Percentiles rank a stretch among this genome's conserved stretches.
Conservation (phyloP, 208 protist species). For the Leishmania gerbilli region DNA sequence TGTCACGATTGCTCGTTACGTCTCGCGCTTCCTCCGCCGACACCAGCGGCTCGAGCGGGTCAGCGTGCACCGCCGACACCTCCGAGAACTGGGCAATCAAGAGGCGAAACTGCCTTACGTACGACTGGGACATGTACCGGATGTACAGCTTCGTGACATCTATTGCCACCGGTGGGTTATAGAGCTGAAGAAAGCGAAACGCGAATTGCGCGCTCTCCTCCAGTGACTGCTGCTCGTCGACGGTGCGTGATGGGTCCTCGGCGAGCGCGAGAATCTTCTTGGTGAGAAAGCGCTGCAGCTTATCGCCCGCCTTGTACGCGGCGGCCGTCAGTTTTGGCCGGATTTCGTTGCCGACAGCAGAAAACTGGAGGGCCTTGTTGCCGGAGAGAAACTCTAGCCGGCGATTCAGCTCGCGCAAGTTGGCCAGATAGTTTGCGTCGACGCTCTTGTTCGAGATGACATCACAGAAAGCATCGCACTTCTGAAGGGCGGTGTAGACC, state of each 20-base stretch:
- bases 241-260: conserved; percentile 39
- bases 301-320: conserved; percentile 76
- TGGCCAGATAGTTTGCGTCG: conserved; percentile 61
- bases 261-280: conserved; percentile 52
- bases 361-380: conserved; percentile 74
- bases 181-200: conserved; percentile 74
- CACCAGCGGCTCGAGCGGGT: conserved; percentile 65
- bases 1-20: conserved; percentile 67
- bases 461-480: conserved; percentile 85
- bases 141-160: conserved; percentile 69
- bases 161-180: conserved; percentile 69
- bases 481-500: conserved; percentile 78
- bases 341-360: conserved; percentile 80
- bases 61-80: conserved; percentile 44
- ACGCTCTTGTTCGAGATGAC: conserved; percentile 76
- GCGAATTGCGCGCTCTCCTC: conserved; percentile 68
- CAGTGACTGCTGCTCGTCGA: conserved; percentile 54
- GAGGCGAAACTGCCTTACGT: conserved; percentile 40
- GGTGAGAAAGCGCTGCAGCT: conserved; percentile 72
- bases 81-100: conserved; percentile 50
- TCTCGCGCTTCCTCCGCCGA: conserved; percentile 57
- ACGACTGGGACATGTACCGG: conserved; percentile 59
- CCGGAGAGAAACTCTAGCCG: conserved; percentile 73
- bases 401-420: conserved; percentile 69
- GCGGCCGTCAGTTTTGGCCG: conserved; percentile 71